phyloP scores from a whole-genome alignment of 768 basidiomycete species.

The Calocybe indica region DNA sequence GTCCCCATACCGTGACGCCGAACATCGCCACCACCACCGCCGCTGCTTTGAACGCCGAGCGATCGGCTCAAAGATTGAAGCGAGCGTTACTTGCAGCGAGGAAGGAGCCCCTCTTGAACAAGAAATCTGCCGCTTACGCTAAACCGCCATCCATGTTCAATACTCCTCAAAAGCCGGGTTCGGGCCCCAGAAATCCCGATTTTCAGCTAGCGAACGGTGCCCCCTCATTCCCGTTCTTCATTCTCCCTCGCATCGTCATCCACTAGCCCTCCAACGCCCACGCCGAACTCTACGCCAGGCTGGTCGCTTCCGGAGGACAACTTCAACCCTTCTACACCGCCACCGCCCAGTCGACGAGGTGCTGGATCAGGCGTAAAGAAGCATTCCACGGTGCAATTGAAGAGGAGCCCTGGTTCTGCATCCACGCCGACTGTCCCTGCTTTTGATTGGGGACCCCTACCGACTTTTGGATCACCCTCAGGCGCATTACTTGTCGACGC shows the following conservation, averaged over 20 bases:
- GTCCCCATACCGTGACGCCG: constrained; percentile 44
- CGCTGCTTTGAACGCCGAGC: constrained; percentile 77
- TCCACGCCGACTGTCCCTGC: constrained; percentile 22
- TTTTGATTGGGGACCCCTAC: constrained; percentile 63
- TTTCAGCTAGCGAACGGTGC: too few species aligned
- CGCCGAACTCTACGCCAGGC: constrained; percentile 10
- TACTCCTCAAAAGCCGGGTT: constrained; percentile 24
- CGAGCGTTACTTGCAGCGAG: constrained; percentile 55
- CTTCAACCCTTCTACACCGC: constrained; percentile 30
- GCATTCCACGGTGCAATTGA: constrained; percentile 34
- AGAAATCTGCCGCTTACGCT: constrained; percentile 34
- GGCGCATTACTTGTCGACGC: too few species aligned
- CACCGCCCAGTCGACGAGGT: constrained; percentile 25
- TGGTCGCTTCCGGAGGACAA: constrained; percentile 34
- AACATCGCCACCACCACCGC: constrained; percentile 71
- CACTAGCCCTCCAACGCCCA: constrained; percentile 4
- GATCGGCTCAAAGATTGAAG: constrained; percentile 67
- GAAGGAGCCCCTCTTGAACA: constrained; percentile 63
- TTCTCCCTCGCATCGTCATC: constrained; percentile 21
- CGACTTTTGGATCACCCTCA: constrained; percentile 22
- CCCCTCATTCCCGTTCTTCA: constrained; percentile 4
- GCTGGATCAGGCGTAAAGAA: constrained; percentile 28
- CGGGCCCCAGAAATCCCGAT: not conserved
- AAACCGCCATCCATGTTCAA: constrained; percentile 29
- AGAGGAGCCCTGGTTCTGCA: constrained; percentile 21